These are phyloP conservation scores for Arabis hirsuta DNA, from an alignment of 345 rosid species.

Conservation along the genomic window DNA sequence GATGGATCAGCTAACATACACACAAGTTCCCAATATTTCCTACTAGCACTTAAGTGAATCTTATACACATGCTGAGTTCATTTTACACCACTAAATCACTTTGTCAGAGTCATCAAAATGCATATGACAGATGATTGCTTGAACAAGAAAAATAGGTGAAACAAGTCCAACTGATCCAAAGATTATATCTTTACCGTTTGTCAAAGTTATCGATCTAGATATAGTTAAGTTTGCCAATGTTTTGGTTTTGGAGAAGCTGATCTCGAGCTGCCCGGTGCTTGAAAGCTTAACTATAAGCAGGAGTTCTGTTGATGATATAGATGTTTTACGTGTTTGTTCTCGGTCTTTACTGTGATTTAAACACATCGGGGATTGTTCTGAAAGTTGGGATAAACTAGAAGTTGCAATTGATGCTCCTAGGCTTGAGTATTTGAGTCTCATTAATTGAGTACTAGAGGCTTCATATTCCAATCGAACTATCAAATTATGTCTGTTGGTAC, in stretches of 20 bases:
- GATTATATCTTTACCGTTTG: conserved; percentile 22
- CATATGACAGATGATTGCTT: conserved; percentile 4
- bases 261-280: conserved; percentile 4
- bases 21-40: conserved; percentile 14
- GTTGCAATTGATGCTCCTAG: conserved; percentile 22
- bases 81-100: conserved; percentile 5
- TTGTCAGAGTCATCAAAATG: not conserved
- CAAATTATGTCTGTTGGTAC: too few relatives aligned
- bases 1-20: too few relatives aligned
- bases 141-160: conserved; percentile 17
- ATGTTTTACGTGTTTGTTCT: conserved; percentile 26
- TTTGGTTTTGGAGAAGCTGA: conserved; percentile 3
- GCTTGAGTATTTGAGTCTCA: conserved; percentile 1
- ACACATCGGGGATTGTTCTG: not conserved
- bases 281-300: not conserved
- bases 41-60: not conserved
- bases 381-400: not conserved
- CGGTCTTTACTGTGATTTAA: conserved; percentile 12
- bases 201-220: not conserved
- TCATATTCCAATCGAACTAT: conserved; percentile 7
- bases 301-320: not conserved
- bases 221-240: not conserved
- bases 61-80: conserved; percentile 1
- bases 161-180: conserved; percentile 25
- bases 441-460: conserved; percentile 14